Evolutionary conservation across 2,329 filamentous ascomycete genomes (phyloP), one percentile per base, ranked within the genome.

Genomic region (Pseudocercospora eumusae): DNA sequence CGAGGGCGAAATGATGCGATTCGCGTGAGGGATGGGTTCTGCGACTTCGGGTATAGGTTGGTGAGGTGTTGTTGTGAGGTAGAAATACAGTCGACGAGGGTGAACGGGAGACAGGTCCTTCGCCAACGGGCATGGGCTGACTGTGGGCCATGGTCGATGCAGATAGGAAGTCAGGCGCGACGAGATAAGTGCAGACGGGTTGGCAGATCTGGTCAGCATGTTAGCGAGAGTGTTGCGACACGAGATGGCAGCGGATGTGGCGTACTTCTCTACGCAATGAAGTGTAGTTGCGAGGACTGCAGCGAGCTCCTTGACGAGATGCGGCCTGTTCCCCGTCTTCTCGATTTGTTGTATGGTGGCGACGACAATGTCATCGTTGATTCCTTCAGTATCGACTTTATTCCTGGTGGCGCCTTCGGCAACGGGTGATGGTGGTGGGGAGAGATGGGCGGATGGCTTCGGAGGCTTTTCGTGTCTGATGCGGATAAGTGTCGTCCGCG

Each of bases 281-380:
- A 96, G 88, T 64, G 86, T 86, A 64, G 86, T 85, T 69, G 90
- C 86, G 63, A 98, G 83, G 56, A 96, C 85, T 13, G 87, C 85
- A 57, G 93, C 92, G 52, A 99, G 84, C 78, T 98, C 93, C 79
- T 96, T 97, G 66, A 98, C 92, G 28, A 98, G 83, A 77, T 97
- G 93, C 60, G 95, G 95, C 59, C 93, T 85, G 78, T 99, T 99
- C 64, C 88, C 90, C 1, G 93, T 96, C 75, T 89, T 89, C 76
- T 96, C 88, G 60, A 99, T 82, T 78, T 96, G 92, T 69, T 91
- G 80, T 71, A 98, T 91, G 54, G 96, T 92, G 15, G 87, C 92
- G 74, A 96, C 89, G 56, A 99, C 93, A 70, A 99, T 96, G 73
- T 96, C 92, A 76, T 99, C 95, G 74, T 93, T 92, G 77, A 98